Percentiles rank a stretch among this genome's conserved stretches.
Evolutionary conservation across 345 rosid genomes (phyloP).

Genomic region (Aethionema arabicum): DNA sequence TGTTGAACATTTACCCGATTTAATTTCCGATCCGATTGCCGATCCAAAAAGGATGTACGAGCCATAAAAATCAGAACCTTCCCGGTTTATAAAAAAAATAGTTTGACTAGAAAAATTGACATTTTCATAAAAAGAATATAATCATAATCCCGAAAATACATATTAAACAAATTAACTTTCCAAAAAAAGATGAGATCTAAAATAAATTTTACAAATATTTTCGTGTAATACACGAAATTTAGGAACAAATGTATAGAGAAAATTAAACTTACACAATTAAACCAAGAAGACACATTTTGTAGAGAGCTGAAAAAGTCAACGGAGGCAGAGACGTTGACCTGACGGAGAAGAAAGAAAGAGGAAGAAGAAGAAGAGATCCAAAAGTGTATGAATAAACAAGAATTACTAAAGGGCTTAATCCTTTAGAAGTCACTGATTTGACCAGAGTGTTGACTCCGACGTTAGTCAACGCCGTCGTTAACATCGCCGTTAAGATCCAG

Average conservation of each 20-base stretch:
- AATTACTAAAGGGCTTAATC: slow-evolving; percentile 37
- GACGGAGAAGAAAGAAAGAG: slow-evolving; percentile 30
- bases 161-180: no score
- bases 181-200: background rate
- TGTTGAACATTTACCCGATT: no score
- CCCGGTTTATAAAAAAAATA: no score
- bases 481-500: slow-evolving; percentile 35
- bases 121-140: no score
- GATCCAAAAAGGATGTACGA: no score
- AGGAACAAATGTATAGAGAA: no score
- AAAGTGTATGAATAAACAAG: slow-evolving; percentile 32
- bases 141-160: no score
- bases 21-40: no score
- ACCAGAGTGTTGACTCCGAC: slow-evolving; percentile 37
- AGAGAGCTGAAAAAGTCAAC: slow-evolving; percentile 26
- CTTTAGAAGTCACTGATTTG: slow-evolving; percentile 36
- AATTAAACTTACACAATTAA: slow-evolving; percentile 28
- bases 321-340: slow-evolving; percentile 41
- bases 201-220: no score
- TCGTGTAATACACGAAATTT: no score
- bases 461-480: slow-evolving; percentile 19
- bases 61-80: no score
- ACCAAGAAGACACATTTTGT: slow-evolving; percentile 32
- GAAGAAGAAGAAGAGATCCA: slow-evolving; percentile 37
- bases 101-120: no score